Base-by-base conservation (phyloP, 1,139 yeast genomes). In the Kurtzmaniella quercitrusa region DNA sequence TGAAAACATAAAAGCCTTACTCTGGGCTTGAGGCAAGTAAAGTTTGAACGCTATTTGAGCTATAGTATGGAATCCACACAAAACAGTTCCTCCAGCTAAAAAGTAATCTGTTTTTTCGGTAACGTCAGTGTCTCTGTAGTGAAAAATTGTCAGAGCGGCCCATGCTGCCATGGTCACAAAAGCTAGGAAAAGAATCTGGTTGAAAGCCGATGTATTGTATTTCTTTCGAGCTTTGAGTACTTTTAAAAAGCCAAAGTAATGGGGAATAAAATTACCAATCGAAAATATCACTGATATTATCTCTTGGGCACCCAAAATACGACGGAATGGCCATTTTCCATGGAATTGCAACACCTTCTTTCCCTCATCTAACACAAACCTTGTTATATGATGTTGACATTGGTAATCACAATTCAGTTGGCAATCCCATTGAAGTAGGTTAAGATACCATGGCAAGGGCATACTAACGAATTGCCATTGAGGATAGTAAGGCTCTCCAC, bases 291-390 rank as follows among this genome's bases (percentile, higher is more conserved):
- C 45, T n/a, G 95, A 84, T 14, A 83, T 84, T 0, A 89, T 66
- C 58, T 93, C 98, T 59, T 93, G 98, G 23, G 86, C 69, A 0
- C 95, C 95, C 16, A 72, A 63, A 1, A 85, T 56, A 43, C 98
- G 72, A 36, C 68, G 51, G 55, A 93, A 93, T 2, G 98, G 98
- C 98, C 98, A 93, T 63, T 93, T 93, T 0, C 98, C 98, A 60
- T 93, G 98, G 63, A 88, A 93, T 58, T 93, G 98, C 39, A 75
- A 75, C 2, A 88, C 66, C 43, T 79, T 81, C 42, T 76, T 73
- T 7, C 71, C 69, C 0, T 47, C 50, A 16, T 68, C 66, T 6
- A 36, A 16, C 18, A 96, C 68, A 38, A 73, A 66, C 2, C 55
- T 53, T 0, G 96, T 89, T 38, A 91, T 70, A 14, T 78, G 60